A percentile compares a stretch with the other conserved stretches of the same genome.
Conservation (phyloP, 2,329 filamentous ascomycete genomes). For the Alternaria tenuissima region DNA sequence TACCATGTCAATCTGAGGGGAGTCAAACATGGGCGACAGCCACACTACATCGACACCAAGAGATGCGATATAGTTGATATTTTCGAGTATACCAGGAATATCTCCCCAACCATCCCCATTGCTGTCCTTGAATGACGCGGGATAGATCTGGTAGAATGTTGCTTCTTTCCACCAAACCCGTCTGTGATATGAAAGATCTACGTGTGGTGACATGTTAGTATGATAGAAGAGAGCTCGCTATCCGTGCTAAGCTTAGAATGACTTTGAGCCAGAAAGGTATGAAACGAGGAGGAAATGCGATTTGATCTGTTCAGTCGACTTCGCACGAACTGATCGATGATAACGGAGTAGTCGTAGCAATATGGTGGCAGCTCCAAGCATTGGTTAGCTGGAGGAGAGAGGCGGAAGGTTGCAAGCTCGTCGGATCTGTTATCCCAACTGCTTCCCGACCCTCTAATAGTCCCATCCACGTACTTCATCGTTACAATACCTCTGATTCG, state of each 20-base stretch:
- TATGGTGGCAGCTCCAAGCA: background rate
- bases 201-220: constrained; percentile 39
- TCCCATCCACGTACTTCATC: background rate
- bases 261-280: background rate
- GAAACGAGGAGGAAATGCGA: too few relatives aligned
- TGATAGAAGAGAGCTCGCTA: constrained; percentile 8
- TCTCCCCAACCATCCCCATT: constrained; percentile 69
- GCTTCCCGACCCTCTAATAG: background rate
- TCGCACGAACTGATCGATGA: background rate
- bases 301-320: background rate
- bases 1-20: constrained; percentile 70
- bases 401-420: background rate
- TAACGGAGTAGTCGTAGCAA: background rate
- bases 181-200: constrained; percentile 31
- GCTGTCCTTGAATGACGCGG: constrained; percentile 52
- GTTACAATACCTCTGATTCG: background rate
- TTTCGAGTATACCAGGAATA: constrained; percentile 44
- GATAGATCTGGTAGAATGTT: constrained; percentile 37
- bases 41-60: constrained; percentile 72
- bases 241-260: background rate
- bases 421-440: background rate
- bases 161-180: constrained; percentile 58
- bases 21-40: constrained; percentile 72
- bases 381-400: background rate
- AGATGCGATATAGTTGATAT: constrained; percentile 63